Conservation (phyloP, 177 flowering plant species). For the Vitis hybrid region DNA sequence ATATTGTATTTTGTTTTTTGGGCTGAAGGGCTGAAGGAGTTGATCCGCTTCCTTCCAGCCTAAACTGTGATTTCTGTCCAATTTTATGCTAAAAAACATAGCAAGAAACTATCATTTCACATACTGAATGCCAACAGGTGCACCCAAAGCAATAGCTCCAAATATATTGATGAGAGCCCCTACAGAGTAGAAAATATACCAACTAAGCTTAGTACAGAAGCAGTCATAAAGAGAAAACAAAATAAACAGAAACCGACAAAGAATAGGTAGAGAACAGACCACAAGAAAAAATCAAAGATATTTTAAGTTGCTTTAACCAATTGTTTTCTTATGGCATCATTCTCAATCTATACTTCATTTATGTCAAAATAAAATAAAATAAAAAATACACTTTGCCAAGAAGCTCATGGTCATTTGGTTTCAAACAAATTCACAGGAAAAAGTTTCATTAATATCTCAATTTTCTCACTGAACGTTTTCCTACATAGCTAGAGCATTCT, state of each 20-base stretch:
- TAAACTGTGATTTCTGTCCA: conserved; percentile 20
- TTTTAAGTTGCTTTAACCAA: too few species aligned
- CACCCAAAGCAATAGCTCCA: conserved; percentile 83
- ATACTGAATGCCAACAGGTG: conserved; percentile 80
- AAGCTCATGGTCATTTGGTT: too few species aligned
- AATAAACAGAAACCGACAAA: not conserved
- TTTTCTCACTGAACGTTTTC: too few species aligned
- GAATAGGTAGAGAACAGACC: not conserved
- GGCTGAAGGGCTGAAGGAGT: not conserved
- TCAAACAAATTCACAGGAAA: too few species aligned
- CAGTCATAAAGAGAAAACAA: not conserved
- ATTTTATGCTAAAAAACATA: not conserved
- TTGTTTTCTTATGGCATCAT: too few species aligned
- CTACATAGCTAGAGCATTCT: too few species aligned
- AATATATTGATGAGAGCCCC: conserved; percentile 74
- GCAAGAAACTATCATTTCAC: conserved; percentile 23
- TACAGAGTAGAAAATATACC: conserved; percentile 19
- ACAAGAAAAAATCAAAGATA: too few species aligned
- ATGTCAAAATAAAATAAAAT: too few species aligned
- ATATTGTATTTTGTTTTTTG: not conserved
- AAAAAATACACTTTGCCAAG: too few species aligned
- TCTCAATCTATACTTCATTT: too few species aligned
- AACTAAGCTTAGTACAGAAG: not conserved
- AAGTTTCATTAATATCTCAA: too few species aligned
- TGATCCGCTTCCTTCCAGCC: conserved; percentile 6